Evolutionary conservation across 2,329 filamentous ascomycete species (phyloP), one percentile per base, ranked within the genome.

Genomic region (Ophiostoma populinum): DNA sequence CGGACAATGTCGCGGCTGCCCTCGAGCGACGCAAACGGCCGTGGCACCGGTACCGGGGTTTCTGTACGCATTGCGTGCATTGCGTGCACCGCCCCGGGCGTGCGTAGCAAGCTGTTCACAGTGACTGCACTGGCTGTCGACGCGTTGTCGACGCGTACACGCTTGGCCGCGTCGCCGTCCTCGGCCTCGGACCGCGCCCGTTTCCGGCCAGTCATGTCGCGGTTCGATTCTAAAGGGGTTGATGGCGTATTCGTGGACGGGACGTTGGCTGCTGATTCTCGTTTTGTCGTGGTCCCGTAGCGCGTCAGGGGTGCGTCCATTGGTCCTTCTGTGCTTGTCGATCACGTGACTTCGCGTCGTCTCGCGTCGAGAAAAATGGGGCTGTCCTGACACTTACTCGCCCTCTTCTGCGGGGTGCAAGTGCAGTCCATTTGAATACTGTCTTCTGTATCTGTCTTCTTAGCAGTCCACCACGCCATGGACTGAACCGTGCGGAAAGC

Each of bases 271-370:
- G 22, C 29, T 21, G 20, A 22, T 5, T 9, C 11, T 4, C 19
- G 29, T 31, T 13, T 6, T 32, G 27, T 38, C 19, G 18, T 29
- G 35, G 34, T 32, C 19, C n/a, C 16, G 16, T n/a, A n/a, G 30
- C 30, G 30, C 30, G 30, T 22, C 30, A n/a, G 26, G 16, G 29
- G 18, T 31, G n/a, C n/a, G n/a, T n/a, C n/a, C n/a, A n/a, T n/a
- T n/a, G n/a, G n/a, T n/a, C n/a, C n/a, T n/a, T n/a, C n/a, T n/a
- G n/a, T n/a, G n/a, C n/a, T 39, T 35, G 22, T 13, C 25, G 9
- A 9, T 45, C 43, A 45, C 39, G 43, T 45, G 43, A 13, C 38
- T 37, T 43, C 43, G 43, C 38, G 43, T 40, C 16, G 9, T 32
- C 12, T 17, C 7, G 20, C 13, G 19, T 15, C n/a, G 5, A 13